A percentile compares a stretch with the other conserved stretches of the same genome.
phyloP scores from a whole-genome alignment of 208 protist species.

The Endotrypanum monterogeii region DNA sequence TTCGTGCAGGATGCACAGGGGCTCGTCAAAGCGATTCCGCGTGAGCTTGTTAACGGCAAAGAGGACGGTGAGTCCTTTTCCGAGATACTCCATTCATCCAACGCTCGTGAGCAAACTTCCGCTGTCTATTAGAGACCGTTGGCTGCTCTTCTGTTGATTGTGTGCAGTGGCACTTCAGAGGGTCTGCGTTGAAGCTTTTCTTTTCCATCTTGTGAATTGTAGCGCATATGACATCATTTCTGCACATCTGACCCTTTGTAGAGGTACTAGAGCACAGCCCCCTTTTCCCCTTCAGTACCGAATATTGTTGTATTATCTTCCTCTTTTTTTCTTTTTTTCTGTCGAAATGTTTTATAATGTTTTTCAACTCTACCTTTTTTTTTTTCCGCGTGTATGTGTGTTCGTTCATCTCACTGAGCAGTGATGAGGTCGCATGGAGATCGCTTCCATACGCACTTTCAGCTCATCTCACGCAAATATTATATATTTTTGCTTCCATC shows the following conservation, averaged over 20 bases:
- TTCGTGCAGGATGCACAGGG: slow-evolving; percentile 40
- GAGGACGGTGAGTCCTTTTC: slow-evolving; percentile 17
- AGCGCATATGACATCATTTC: not conserved
- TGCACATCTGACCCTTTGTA: not conserved
- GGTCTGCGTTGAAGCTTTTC: not conserved
- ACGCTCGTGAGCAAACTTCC: not conserved
- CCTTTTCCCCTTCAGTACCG: not conserved
- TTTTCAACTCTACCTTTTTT: slow-evolving; percentile 7
- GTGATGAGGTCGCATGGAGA: not conserved
- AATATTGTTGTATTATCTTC: slow-evolving; percentile 3
- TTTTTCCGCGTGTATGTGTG: slow-evolving; percentile 6
- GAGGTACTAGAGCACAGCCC: not conserved
- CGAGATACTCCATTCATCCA: not conserved
- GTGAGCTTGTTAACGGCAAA: slow-evolving; percentile 22
- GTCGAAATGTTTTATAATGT: not conserved
- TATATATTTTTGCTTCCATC: not conserved
- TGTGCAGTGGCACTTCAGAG: not conserved
- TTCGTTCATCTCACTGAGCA: no score
- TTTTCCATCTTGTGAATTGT: not conserved
- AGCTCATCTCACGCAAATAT: not conserved
- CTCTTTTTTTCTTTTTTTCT: slow-evolving; percentile 24
- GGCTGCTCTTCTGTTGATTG: slow-evolving; percentile 1
- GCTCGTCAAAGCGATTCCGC: slow-evolving; percentile 37
- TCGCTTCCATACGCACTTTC: not conserved
- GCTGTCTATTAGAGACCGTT: slow-evolving; percentile 7